Base-by-base conservation (phyloP, 805 yeast species). In the Wickerhamiella siamensis region DNA sequence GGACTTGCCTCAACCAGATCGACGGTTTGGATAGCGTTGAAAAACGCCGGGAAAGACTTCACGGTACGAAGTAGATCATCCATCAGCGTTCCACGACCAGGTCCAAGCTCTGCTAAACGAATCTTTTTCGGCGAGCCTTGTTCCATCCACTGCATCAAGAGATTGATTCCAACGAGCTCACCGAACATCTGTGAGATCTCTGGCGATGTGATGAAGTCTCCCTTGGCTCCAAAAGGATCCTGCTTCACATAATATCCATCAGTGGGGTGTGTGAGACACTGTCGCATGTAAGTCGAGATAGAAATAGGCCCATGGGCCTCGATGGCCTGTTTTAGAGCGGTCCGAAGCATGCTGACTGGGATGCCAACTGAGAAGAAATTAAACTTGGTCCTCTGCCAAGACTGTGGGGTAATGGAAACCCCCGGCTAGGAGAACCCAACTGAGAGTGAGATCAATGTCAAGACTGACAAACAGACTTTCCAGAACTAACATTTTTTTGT, bases 161-260 rank as follows among this genome's bases (percentile, higher is more conserved):
- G 15, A 83, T 93, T 83, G 4, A 83, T 61, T 0, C 91, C 94
- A 44, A 81, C 67, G 64, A 81, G 72, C 56, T 83, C 94, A 17
- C 94, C 94, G 63, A 83, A 83, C 62, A 83, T 78, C 32, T 82
- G 83, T 5, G 88, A 79, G 39, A 83, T 81, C 58, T 83, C 94
- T 0, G 94, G 94, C 0, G 88, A 78, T 0, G 94, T 83, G 40
- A 78, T 69, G 57, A 83, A 83, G 58, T 83, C 94, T 4, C 94
- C 93, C 5, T 60, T 56, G 2, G 57, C 43, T 26, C 79, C 83
- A 29, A 83, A 63, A 2, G 94, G 94, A 50, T 83, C 78, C 47
- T 77, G 63, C 3, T 82, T 77, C 18, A 84, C 79, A 55, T 83
- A 83, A 57, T 83, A 83, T 0, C 94, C 94, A 48, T 68, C 70